These are phyloP conservation scores for Oenanthe sinensis DNA, from an alignment of 129 eudicot species.

Conservation along the genomic window DNA sequence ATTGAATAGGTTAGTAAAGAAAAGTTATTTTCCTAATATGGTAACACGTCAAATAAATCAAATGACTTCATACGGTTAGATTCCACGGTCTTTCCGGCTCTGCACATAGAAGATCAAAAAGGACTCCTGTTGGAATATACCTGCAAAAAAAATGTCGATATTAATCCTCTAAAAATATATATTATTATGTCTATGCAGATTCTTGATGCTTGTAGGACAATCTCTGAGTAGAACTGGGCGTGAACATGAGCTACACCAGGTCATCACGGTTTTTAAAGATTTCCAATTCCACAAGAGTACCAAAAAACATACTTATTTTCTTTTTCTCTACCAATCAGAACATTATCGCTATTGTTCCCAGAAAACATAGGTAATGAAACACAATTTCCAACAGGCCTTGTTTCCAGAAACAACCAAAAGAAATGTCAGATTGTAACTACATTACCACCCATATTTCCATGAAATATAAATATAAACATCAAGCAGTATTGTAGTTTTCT, in stretches of 20 bases:
- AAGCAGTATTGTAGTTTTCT: neutral
- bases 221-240: neutral
- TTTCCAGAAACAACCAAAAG: neutral
- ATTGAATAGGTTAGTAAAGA: neutral
- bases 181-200: neutral
- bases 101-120: constrained; percentile 95
- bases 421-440: neutral
- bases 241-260: neutral
- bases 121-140: constrained; percentile 95
- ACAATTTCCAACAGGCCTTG: neutral
- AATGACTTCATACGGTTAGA: constrained; percentile 49
- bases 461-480: neutral
- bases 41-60: constrained; percentile 5
- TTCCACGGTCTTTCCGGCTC: constrained; percentile 99
- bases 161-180: neutral
- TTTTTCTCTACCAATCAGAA: neutral
- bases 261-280: neutral
- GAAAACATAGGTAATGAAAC: neutral
- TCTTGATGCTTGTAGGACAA: neutral
- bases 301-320: neutral
- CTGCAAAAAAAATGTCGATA: constrained; percentile 33
- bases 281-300: neutral
- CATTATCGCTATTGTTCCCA: neutral
- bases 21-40: neutral
- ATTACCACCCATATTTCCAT: neutral